These are phyloP conservation scores for Penicillium sp. DNA, from an alignment of 2,329 filamentous ascomycete species.

Conservation along the genomic window DNA sequence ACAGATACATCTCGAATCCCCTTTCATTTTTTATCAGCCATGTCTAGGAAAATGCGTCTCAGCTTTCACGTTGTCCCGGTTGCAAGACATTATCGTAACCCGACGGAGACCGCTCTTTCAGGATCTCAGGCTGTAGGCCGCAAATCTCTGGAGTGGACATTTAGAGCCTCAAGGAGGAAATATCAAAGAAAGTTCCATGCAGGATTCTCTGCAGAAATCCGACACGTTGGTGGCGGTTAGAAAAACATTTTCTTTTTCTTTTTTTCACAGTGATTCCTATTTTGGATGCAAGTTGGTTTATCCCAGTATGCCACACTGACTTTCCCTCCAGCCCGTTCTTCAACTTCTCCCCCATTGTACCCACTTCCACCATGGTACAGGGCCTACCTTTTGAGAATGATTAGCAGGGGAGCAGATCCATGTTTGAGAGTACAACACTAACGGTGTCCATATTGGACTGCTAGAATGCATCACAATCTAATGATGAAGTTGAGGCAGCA, in stretches of 20 bases:
- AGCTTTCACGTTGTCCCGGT: background rate
- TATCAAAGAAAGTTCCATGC: constrained; percentile 37
- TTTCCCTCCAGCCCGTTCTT: constrained; percentile 17
- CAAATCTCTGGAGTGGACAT: constrained; percentile 5
- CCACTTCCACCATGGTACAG: constrained; percentile 13
- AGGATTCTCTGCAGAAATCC: constrained; percentile 37
- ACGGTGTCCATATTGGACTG: constrained; percentile 7
- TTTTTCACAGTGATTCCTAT: constrained; percentile 3
- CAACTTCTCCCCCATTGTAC: constrained; percentile 17
- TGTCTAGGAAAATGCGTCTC: background rate
- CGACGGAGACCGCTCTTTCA: constrained; percentile 21
- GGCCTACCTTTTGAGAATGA: constrained; percentile 2
- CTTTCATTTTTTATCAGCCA: constrained; percentile 1
- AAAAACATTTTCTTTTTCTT: constrained; percentile 7
- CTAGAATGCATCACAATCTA: constrained; percentile 12
- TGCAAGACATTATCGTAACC: constrained; percentile 1
- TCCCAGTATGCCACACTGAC: constrained; percentile 15
- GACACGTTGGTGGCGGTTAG: constrained; percentile 25
- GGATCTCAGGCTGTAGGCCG: constrained; percentile 1
- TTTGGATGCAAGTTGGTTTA: constrained; percentile 3
- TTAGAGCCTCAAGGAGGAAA: background rate
- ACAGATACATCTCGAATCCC: constrained; percentile 6
- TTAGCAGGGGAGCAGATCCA: constrained; percentile 2
- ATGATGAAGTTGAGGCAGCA: constrained; percentile 9
- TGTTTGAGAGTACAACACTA: constrained; percentile 13